Base-by-base conservation (phyloP, 768 basidiomycete species). In the Calocybe gangraenosa region DNA sequence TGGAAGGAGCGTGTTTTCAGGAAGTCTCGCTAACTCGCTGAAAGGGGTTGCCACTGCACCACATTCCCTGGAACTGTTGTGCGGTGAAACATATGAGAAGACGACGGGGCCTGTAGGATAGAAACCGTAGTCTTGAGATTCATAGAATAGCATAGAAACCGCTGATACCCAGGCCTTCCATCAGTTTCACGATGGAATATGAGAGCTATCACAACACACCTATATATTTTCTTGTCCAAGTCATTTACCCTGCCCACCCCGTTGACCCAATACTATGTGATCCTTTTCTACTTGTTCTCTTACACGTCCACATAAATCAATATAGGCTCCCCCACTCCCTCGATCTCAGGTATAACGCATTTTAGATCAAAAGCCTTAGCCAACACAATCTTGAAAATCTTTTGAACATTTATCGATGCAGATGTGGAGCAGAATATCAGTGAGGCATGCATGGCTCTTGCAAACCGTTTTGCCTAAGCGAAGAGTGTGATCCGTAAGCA, bases 371-470 rank as follows among this genome's bases (percentile, higher is more conserved):
- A 98, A 23, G 94, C 93, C 61, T 98, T 95, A 38, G 92, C 89
- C 40, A 95, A 78, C 36, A 95, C 92, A 65, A 96, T 96, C 75
- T 96, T 94, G 81, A 95, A 95, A 54, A 95, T 95, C 75, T 99
- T 99, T 74, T 99, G 96, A 44, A 99, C 95, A 67, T 99, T 99
- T 73, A 98, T 96, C 50, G 94, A 94, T 53, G 95, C 94, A 38
- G 92, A 91, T 38, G 96, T 99, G 40, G 95, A 97, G 70, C 95
- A 99, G 69, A 98, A 99, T 65, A 99, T 96, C 49, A 99, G 70
- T n/a, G 94, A 95, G 14, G 96, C 94, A 64, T 98, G 94, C 96
- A 99, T 99, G 40, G 96, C 96, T 64, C 90, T 87, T 50, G 94
- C 92, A 68, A 99, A 99, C 56, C 95, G 84, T 65, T 96, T 96